A percentile compares a stretch with the other conserved stretches of the same genome.
Conservation (phyloP, 2,329 filamentous ascomycete species). For the Cryphonectria nitschkei region DNA sequence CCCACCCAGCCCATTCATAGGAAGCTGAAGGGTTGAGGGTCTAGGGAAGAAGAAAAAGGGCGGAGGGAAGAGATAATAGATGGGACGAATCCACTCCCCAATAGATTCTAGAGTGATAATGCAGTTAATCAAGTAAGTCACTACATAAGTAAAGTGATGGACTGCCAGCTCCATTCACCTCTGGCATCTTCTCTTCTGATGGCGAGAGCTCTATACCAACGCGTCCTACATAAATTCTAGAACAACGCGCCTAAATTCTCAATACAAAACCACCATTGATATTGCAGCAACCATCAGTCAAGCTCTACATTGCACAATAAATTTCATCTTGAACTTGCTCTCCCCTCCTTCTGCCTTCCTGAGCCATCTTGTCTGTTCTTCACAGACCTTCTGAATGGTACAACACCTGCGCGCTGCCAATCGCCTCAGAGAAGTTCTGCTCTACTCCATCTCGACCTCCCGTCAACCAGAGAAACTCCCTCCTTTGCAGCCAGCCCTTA, state of each 20-base stretch:
- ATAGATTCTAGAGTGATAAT: background rate
- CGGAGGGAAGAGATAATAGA: background rate
- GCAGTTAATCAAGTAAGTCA: background rate
- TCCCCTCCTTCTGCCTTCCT: background rate
- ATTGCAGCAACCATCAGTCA: too few relatives aligned
- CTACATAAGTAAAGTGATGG: background rate
- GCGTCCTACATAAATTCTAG: too few relatives aligned
- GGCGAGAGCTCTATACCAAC: background rate
- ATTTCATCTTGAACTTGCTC: background rate
- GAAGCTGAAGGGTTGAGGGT: background rate
- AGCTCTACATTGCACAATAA: background rate
- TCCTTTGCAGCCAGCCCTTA: background rate
- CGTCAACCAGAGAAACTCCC: background rate
- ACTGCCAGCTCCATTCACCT: background rate
- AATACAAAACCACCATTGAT: too few relatives aligned
- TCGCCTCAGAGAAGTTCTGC: background rate
- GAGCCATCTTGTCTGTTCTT: background rate
- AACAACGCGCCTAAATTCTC: background rate
- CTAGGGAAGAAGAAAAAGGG: background rate
- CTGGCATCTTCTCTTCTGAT: background rate
- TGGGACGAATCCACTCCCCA: background rate
- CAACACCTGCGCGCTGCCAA: background rate
- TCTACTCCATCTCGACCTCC: background rate
- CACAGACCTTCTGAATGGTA: background rate
- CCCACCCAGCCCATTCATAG: too few relatives aligned